Evolutionary conservation across 2,329 filamentous ascomycete genomes (phyloP), one percentile per base, ranked within the genome.

Genomic region (Aureobasidium subglaciale): DNA sequence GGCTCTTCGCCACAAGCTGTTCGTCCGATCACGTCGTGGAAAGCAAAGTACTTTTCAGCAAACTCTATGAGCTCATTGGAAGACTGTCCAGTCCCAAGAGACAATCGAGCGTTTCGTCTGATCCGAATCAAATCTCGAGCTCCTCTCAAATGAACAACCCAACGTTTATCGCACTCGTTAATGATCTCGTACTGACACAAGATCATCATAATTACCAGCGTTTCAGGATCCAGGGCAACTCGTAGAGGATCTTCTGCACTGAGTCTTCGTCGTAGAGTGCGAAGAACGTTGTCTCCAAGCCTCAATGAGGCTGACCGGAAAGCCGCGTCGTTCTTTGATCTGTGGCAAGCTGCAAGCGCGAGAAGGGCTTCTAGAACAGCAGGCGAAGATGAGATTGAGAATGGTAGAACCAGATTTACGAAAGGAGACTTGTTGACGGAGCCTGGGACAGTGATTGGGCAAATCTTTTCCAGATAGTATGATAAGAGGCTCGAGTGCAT

Each of bases 11-110:
- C 75, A 50, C 75, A 78, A 0, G 76, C 76, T 0, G 76, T 78
- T 30, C 75, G 70, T 25, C 76, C 75, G 59, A 78, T 78, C 15
- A 77, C 73, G 57, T 78, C 76, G 57, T 78, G 76, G 13, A 76
- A 78, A 3, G 76, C 76, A 55, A 78, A 78, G 59, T 77, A 78
- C 1, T 71, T 68, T 58, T 78, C 75, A 0, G 73, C 71, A 5
- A 70, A 66, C 2, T 63, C 70, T 0, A 70, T 64, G 15, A 61
- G 59, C 22, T 56, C 49, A 22, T 58, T 57, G 11, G 54, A 48
- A 13, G 46, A 29, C 9, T 52, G 37, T n/a, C 30, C 38, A 5
- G 27, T 32, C 2, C 8, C 15, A 6, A 25, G 29, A 55, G 22
- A 22, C 52, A 37, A 6, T 60, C 61, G 50, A 16, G 37, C 27